Evolutionary conservation across 129 eudicot species (phyloP), one percentile per base, ranked within the genome.

Genomic region (Helichrysum umbraculigerum): DNA sequence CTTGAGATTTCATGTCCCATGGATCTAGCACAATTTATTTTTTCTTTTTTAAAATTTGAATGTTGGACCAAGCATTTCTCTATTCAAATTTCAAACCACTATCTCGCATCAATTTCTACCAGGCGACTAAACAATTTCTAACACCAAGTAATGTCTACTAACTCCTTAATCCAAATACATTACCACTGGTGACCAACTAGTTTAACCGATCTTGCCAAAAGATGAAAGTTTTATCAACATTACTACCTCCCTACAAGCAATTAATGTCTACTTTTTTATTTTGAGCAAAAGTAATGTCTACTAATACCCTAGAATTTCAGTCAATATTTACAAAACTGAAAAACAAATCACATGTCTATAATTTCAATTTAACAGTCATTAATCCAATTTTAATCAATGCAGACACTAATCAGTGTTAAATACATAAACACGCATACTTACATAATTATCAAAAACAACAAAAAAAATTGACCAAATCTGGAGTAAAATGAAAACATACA

Each of bases 401-500:
- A 28, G 50, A 50, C 30, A 15, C 9, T 8, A 15, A 58, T 29
- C 21, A 77, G 16, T 30, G 29, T 28, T 20, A 77, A 44, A 68
- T 57, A 47, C 32, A 29, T 68, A 47, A n/a, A 70, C 20, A 28
- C 34, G 51, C 71, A 41, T 6, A 65, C 58, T 14, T 52, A 52
- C 21, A 16, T 54, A 54, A 62, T 61, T 63, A 30, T 20, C 8
- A 65, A 15, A 20, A 57, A 21, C 41, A 41, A 52, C 39, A 10
- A 35, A 51, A 25, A 51, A 15, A 34, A 41, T 44, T 21, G 65
- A 77, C n/a, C 70, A 77, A 66, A 63, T 78, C 63, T 59, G 62
- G 17, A 71, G 20, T 32, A 28, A 60, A 73, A 21, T 33, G 42
- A 54, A 28, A 67, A 60, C 86, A 21, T 89, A 89, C 95, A 89